A percentile compares a stretch with the other conserved stretches of the same genome.
Conservation (phyloP, 2,329 filamentous ascomycete genomes). For the Pseudocercospora crystallina region DNA sequence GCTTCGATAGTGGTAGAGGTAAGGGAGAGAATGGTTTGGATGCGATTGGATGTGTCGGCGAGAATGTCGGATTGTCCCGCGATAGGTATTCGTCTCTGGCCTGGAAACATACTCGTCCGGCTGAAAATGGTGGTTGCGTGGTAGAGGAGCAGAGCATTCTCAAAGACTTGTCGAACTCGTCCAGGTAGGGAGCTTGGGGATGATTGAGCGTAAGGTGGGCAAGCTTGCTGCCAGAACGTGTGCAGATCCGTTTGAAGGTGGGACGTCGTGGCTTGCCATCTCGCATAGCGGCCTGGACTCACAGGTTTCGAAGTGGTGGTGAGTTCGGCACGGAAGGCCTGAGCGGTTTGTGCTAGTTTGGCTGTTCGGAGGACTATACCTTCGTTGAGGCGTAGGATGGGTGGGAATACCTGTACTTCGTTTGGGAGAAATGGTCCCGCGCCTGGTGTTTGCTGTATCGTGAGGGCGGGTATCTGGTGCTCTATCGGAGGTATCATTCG, state of each 20-base stretch:
- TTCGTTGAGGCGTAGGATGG: constrained; percentile 47
- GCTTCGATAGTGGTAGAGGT: constrained; percentile 42
- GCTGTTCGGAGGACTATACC: constrained; percentile 48
- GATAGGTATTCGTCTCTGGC: constrained; percentile 45
- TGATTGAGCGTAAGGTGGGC: constrained; percentile 27
- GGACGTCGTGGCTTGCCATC: constrained; percentile 27
- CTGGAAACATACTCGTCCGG: constrained; percentile 55
- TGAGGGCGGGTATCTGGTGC: constrained; percentile 23
- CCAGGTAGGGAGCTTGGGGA: constrained; percentile 32
- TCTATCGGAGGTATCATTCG: constrained; percentile 47
- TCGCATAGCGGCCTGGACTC: constrained; percentile 24
- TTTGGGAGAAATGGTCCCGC: constrained; percentile 20
- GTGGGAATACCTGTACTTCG: constrained; percentile 31
- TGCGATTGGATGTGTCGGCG: constrained; percentile 47
- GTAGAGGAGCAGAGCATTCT: constrained; percentile 49
- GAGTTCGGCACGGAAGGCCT: constrained; percentile 41
- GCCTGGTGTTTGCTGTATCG: constrained; percentile 11
- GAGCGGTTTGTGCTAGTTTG: constrained; percentile 46
- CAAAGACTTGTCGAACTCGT: constrained; percentile 35
- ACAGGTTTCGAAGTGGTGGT: constrained; percentile 7
- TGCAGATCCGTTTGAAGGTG: constrained; percentile 32
- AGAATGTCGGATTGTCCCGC: constrained; percentile 34
- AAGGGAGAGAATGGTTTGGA: constrained; percentile 47
- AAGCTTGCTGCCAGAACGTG: constrained; percentile 30
- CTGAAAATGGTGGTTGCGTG: constrained; percentile 52